Conservation (phyloP, 768 basidiomycete species). For the Xerocomellus chrysenteron region DNA sequence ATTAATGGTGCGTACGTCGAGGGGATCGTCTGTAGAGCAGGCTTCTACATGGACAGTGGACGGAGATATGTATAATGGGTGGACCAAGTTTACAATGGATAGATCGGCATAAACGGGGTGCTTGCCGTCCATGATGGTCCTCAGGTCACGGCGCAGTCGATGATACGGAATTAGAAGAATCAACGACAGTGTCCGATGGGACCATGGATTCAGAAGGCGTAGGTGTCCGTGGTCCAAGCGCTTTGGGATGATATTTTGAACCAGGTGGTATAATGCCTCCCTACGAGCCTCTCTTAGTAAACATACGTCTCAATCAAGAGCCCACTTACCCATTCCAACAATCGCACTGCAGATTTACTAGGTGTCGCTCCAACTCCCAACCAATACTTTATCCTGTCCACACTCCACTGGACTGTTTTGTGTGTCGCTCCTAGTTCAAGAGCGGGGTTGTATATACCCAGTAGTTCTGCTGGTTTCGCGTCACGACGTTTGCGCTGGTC, state of each 20-base stretch:
- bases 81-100: not conserved
- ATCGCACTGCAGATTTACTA: slow-evolving; percentile 67
- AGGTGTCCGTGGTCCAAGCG: slow-evolving; percentile 19
- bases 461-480: slow-evolving; percentile 81
- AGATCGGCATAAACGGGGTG: not conserved
- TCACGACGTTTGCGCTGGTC: slow-evolving; percentile 70
- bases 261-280: slow-evolving; percentile 60
- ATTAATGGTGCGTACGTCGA: slow-evolving; percentile 15
- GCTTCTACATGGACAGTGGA: slow-evolving; percentile 9
- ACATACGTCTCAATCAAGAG: not conserved
- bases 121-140: not conserved
- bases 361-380: slow-evolving; percentile 81
- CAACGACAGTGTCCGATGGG: not conserved
- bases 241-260: slow-evolving; percentile 53
- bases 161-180: not conserved
- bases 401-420: slow-evolving; percentile 88
- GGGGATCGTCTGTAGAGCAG: not conserved
- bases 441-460: slow-evolving; percentile 83
- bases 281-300: slow-evolving; percentile 33
- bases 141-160: slow-evolving; percentile 9
- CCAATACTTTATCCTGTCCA: slow-evolving; percentile 89
- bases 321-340: slow-evolving; percentile 68
- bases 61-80: not conserved
- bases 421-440: slow-evolving; percentile 46
- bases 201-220: slow-evolving; percentile 1